phyloP scores from a whole-genome alignment of 2,329 filamentous ascomycete genomes.

The Aspergillus bombycis region DNA sequence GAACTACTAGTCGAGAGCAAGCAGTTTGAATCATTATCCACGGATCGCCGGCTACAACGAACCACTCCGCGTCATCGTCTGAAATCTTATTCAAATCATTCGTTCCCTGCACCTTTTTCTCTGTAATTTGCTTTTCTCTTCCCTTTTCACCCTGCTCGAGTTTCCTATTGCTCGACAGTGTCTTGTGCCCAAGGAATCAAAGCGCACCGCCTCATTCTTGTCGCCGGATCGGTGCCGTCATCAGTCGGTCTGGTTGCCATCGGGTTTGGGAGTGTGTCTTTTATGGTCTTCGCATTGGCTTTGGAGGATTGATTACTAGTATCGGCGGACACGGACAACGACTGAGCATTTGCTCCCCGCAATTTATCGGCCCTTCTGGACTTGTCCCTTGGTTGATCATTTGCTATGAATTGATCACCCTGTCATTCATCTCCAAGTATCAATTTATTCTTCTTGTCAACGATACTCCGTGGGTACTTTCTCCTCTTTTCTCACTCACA shows the following conservation, averaged over 20 bases:
- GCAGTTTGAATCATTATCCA: neutral
- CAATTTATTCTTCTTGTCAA: neutral
- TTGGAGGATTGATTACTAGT: neutral
- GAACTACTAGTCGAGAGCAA: neutral
- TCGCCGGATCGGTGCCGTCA: neutral
- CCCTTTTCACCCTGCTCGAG: neutral
- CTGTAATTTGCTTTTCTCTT: conserved; percentile 1
- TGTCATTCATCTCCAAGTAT: conserved; percentile 4
- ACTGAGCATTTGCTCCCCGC: conserved; percentile 11
- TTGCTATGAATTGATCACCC: neutral
- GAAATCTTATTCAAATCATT: conserved; percentile 6
- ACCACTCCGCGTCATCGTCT: conserved; percentile 16
- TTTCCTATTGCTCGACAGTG: conserved; percentile 1
- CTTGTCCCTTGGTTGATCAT: conserved; percentile 5
- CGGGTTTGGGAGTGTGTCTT: neutral
- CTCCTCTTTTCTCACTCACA: neutral
- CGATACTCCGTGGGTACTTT: neutral
- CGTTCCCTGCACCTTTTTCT: conserved; percentile 1
- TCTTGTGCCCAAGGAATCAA: conserved; percentile 17
- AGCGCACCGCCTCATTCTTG: conserved; percentile 25
- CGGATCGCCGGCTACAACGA: conserved; percentile 15
- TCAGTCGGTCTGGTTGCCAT: conserved; percentile 14
- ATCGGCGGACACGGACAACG: neutral
- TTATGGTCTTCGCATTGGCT: neutral
- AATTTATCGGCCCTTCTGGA: conserved; percentile 23